Evolutionary conservation across 164 flowering plant genomes (phyloP).

Genomic region (Malania oleifera): DNA sequence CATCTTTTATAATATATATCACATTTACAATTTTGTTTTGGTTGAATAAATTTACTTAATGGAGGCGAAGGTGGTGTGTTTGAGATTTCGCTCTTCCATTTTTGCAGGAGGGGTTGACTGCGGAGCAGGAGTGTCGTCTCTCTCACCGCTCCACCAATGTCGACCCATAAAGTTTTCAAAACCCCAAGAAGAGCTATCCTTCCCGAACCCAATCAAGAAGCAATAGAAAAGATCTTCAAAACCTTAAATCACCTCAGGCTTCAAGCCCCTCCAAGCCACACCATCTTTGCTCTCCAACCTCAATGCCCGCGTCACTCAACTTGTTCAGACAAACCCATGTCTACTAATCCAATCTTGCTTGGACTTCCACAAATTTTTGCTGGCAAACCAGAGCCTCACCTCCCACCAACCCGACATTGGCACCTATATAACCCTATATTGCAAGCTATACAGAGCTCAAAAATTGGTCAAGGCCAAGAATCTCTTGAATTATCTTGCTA

Average conservation of each 20-base stretch:
- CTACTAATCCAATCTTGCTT: slow-evolving; percentile 39
- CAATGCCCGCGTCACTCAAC: slow-evolving; percentile 30
- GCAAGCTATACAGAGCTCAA: too few species aligned
- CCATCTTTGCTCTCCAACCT: slow-evolving; percentile 34
- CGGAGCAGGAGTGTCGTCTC: too few species aligned
- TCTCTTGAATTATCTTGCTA: too few species aligned
- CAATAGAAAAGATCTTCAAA: slow-evolving; percentile 37
- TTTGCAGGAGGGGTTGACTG: too few species aligned
- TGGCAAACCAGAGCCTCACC: slow-evolving; percentile 16
- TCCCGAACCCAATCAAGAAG: slow-evolving; percentile 22
- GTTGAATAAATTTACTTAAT: too few species aligned
- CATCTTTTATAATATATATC: too few species aligned
- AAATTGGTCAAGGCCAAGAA: too few species aligned
- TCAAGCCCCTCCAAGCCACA: slow-evolving; percentile 20
- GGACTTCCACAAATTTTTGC: slow-evolving; percentile 38
- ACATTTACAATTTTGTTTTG: too few species aligned
- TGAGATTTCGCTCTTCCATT: too few species aligned
- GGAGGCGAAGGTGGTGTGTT: too few species aligned
- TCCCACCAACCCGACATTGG: slow-evolving; percentile 29
- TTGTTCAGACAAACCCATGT: slow-evolving; percentile 54
- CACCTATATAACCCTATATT: too few species aligned
- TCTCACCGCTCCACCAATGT: neutral
- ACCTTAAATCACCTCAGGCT: slow-evolving; percentile 29
- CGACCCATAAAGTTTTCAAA: neutral
- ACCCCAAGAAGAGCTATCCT: slow-evolving; percentile 14